These are phyloP conservation scores for Arthroderma sp. DNA, from an alignment of 2,329 filamentous ascomycete genomes.

Conservation along the genomic window DNA sequence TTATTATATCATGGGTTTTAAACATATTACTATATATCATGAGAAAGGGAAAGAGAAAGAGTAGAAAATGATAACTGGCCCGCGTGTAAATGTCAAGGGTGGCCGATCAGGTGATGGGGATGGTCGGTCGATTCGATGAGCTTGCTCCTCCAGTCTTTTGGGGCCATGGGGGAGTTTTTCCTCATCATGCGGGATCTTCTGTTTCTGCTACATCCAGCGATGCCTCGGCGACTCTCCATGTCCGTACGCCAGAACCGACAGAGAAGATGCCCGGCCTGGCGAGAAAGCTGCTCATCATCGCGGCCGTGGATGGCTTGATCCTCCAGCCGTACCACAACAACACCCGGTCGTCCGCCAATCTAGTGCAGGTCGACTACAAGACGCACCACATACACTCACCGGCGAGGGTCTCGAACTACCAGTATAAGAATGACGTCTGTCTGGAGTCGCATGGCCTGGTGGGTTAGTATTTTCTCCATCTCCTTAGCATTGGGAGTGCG, in stretches of 20 bases:
- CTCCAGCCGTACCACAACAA: constrained; percentile 56
- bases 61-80: too few species aligned
- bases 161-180: neutral
- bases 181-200: neutral
- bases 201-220: neutral
- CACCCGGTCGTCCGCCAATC: constrained; percentile 16
- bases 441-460: constrained; percentile 45
- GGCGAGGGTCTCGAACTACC: constrained; percentile 24
- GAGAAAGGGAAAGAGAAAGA: too few species aligned
- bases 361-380: constrained; percentile 58
- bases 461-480: constrained; percentile 34
- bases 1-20: too few species aligned
- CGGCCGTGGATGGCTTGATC: constrained; percentile 69
- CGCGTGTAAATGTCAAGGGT: too few species aligned
- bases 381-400: constrained; percentile 42
- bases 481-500: neutral
- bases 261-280: constrained; percentile 59
- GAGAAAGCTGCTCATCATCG: constrained; percentile 68
- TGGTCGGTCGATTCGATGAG: neutral
- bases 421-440: constrained; percentile 23
- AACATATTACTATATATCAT: too few species aligned
- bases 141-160: neutral
- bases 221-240: neutral
- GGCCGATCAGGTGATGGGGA: neutral
- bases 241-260: neutral